phyloP scores from a whole-genome alignment of 768 basidiomycete genomes.

The Leccinum incarnatum region DNA sequence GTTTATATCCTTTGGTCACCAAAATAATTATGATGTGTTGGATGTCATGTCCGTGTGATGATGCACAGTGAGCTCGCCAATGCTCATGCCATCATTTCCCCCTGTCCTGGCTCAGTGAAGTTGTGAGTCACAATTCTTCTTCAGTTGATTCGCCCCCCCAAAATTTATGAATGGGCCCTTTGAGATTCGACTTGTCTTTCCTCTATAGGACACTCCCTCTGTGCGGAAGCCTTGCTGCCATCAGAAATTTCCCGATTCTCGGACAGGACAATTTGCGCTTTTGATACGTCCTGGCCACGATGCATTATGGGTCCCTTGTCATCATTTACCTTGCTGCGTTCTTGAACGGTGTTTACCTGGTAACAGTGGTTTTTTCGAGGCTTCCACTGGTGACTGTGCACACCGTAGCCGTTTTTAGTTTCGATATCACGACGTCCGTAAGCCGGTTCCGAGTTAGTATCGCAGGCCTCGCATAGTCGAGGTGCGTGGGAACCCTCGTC shows the following conservation, averaged over 20 bases:
- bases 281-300: neutral
- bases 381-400: neutral
- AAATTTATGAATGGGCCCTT: constrained; percentile 1
- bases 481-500: neutral
- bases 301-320: neutral
- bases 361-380: neutral
- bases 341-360: neutral
- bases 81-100: constrained; percentile 2
- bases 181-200: constrained; percentile 4
- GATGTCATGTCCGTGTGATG: constrained; percentile 29
- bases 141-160: constrained; percentile 16
- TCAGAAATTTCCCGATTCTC: neutral
- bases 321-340: neutral
- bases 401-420: neutral
- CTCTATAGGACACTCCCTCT: neutral
- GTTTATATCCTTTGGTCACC: constrained; percentile 15
- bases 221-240: neutral
- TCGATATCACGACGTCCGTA: neutral
- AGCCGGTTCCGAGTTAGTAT: neutral
- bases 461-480: too few relatives aligned
- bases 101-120: constrained; percentile 4
- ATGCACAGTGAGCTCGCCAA: constrained; percentile 5
- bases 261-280: neutral
- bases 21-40: constrained; percentile 12
- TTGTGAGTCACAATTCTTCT: neutral